Percentiles rank a stretch among this genome's conserved stretches.
Evolutionary conservation across 805 yeast species (phyloP).

Genomic region (Dipodascopsis uninucleata): DNA sequence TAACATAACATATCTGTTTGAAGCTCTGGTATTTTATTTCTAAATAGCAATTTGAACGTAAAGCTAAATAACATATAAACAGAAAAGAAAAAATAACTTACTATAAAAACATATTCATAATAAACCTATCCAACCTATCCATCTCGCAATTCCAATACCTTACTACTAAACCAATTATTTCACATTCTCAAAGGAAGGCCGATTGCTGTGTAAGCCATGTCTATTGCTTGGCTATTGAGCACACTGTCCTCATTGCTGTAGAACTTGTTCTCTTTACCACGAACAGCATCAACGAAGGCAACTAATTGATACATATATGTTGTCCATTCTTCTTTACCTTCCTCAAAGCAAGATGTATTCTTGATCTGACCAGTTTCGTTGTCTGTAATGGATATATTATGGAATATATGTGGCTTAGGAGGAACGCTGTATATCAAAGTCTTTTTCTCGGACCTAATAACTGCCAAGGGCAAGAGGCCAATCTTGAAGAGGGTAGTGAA

Average conservation of each 20-base stretch:
- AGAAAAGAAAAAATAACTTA: too few species aligned
- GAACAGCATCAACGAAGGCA: slow-evolving; percentile 17
- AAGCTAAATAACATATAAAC: too few species aligned
- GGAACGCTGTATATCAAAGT: slow-evolving; percentile 12
- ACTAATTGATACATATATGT: slow-evolving; percentile 23
- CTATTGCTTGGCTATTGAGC: slow-evolving; percentile 18
- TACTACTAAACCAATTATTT: too few species aligned
- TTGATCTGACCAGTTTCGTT: slow-evolving; percentile 11
- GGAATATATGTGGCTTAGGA: slow-evolving; percentile 13
- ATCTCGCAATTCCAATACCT: too few species aligned
- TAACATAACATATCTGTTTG: too few species aligned
- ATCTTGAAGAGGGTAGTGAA: slow-evolving; percentile 1
- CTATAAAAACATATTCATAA: too few species aligned
- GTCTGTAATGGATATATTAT: slow-evolving; percentile 18
- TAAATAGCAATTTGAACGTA: too few species aligned
- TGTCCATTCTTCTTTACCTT: slow-evolving; percentile 19
- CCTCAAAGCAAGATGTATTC: slow-evolving; percentile 1
- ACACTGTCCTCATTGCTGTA: slow-evolving; percentile 15
- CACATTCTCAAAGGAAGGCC: slow-evolving; percentile 3
- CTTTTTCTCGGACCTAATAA: slow-evolving; percentile 19
- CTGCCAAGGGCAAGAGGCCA: slow-evolving; percentile 14
- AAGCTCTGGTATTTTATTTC: too few species aligned
- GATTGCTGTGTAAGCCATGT: slow-evolving; percentile 24
- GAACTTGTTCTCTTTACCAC: slow-evolving; percentile 5
- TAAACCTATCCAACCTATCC: too few species aligned